A percentile compares a stretch with the other conserved stretches of the same genome.
phyloP scores from a whole-genome alignment of 148 eudicot genomes.

The Spergularia bocconei region DNA sequence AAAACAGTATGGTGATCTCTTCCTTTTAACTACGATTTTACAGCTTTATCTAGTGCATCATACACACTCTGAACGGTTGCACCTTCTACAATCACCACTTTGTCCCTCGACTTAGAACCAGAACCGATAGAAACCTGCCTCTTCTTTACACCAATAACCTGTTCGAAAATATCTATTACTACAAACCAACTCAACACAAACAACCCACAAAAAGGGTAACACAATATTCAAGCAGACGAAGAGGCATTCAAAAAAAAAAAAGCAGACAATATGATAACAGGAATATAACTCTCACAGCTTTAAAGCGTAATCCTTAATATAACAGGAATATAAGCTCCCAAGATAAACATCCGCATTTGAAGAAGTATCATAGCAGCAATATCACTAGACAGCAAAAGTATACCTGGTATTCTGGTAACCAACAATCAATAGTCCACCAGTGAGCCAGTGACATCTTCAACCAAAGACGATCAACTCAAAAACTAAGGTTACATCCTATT shows the following conservation, averaged over 20 bases:
- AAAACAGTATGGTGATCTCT: not conserved
- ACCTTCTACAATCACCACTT: constrained; percentile 76
- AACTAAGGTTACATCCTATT: too few relatives aligned
- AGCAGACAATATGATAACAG: not conserved
- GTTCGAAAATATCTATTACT: constrained; percentile 12
- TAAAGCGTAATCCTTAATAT: not conserved
- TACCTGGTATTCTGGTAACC: too few relatives aligned
- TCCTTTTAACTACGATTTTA: constrained; percentile 36
- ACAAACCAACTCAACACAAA: not conserved
- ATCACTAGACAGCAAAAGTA: too few relatives aligned
- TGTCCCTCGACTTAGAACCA: constrained; percentile 95
- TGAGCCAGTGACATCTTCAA: not conserved
- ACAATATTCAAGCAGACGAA: not conserved
- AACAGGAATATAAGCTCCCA: not conserved
- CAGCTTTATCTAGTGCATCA: constrained; percentile 60
- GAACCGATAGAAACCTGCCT: constrained; percentile 81
- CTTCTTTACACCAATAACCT: constrained; percentile 89
- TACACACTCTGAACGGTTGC: constrained; percentile 58
- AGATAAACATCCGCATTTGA: too few relatives aligned
- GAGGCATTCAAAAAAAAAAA: too few relatives aligned
- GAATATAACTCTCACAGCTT: not conserved
- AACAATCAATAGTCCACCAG: not conserved
- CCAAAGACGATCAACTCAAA: too few relatives aligned
- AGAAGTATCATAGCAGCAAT: too few relatives aligned
- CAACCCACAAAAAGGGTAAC: not conserved